Evolutionary conservation across 495 filamentous ascomycete species (phyloP).

Genomic region (Darksidea phi): DNA sequence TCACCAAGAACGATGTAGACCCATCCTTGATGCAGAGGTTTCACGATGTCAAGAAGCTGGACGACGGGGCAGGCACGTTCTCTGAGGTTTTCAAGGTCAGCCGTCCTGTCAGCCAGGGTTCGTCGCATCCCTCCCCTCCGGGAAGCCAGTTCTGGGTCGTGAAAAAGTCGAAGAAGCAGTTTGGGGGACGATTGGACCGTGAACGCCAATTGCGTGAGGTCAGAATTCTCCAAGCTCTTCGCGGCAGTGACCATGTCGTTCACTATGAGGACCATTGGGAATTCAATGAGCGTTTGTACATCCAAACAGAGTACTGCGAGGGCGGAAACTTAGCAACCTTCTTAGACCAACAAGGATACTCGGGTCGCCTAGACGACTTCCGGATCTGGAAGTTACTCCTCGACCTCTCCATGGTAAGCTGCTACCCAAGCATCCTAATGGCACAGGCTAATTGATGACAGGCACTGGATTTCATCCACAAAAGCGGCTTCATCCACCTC

Average conservation of each 20-base stretch:
- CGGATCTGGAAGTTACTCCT: slow-evolving; percentile 96
- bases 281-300: slow-evolving; percentile 75
- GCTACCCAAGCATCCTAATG: not conserved
- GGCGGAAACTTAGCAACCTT: slow-evolving; percentile 86
- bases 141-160: slow-evolving; percentile 73
- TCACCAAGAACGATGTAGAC: slow-evolving; percentile 66
- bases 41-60: slow-evolving; percentile 61
- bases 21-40: slow-evolving; percentile 68
- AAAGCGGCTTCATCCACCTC: slow-evolving; percentile 83
- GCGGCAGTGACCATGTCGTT: slow-evolving; percentile 76
- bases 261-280: slow-evolving; percentile 85
- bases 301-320: slow-evolving; percentile 94
- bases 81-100: slow-evolving; percentile 85
- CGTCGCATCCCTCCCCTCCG: slow-evolving; percentile 34
- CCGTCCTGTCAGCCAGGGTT: slow-evolving; percentile 35
- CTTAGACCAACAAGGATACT: slow-evolving; percentile 70
- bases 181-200: slow-evolving; percentile 70
- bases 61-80: slow-evolving; percentile 82
- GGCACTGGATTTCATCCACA: slow-evolving; percentile 87
- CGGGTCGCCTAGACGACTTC: slow-evolving; percentile 90
- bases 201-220: slow-evolving; percentile 79
- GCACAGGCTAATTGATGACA: slow-evolving; percentile 38
- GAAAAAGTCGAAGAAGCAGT: slow-evolving; percentile 85
- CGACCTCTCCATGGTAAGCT: slow-evolving; percentile 72
- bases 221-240: slow-evolving; percentile 66